phyloP scores from a whole-genome alignment of 139 green algal species.

The Auxenochlorella pyrenoidosa region DNA sequence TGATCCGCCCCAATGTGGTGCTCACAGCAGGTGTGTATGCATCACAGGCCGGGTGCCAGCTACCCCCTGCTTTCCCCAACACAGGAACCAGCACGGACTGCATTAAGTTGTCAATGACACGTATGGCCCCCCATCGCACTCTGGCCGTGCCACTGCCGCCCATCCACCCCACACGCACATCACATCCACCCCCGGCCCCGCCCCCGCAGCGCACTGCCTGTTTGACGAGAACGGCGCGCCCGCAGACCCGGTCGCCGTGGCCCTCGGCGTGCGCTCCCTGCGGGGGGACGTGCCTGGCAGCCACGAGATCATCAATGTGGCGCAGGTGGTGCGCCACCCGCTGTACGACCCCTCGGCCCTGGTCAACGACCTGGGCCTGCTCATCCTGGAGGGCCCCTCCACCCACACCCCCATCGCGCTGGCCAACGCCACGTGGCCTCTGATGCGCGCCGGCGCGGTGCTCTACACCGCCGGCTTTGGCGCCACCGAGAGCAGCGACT shows the following conservation, averaged over 20 bases:
- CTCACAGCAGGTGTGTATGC: neutral
- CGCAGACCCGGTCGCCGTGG: neutral
- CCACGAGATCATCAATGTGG: neutral
- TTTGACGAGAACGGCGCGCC: neutral
- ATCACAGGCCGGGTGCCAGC: neutral
- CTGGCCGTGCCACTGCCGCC: no score
- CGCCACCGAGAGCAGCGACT: neutral
- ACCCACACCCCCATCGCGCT: neutral
- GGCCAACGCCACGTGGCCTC: neutral
- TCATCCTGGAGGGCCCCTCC: neutral
- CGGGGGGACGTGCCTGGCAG: neutral
- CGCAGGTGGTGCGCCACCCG: neutral
- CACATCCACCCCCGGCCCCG: neutral
- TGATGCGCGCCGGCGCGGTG: neutral
- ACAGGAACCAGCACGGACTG: no score
- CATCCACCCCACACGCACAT: neutral
- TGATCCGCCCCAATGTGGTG: neutral
- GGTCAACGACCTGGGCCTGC: neutral
- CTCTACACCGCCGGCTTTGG: neutral
- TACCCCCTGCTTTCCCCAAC: no score
- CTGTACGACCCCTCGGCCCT: neutral
- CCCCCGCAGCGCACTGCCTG: conserved; percentile 18
- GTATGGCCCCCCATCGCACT: no score
- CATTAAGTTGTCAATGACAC: no score
- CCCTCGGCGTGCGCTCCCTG: neutral